These are phyloP conservation scores for Isoetes taiwanensis DNA, from an alignment of 75 land plant species.

Conservation along the genomic window DNA sequence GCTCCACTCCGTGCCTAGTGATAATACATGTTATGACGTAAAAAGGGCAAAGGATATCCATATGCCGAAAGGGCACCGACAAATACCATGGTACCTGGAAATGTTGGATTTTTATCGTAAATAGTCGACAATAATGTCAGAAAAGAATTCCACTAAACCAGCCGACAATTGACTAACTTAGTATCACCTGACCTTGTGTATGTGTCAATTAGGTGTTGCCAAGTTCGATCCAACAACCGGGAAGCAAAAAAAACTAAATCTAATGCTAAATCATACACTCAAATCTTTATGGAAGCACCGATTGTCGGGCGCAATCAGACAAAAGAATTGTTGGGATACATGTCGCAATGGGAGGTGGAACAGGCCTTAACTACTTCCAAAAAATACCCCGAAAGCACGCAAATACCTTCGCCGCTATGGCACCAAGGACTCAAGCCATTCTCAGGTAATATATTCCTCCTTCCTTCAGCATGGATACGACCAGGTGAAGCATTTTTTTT, in stretches of 20 bases:
- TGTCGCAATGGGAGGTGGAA: conserved; percentile 34
- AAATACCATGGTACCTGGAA: conserved; percentile 58
- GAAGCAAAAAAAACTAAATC: conserved; percentile 56
- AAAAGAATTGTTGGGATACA: conserved; percentile 20
- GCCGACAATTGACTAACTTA: neutral
- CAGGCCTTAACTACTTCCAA: conserved; percentile 27
- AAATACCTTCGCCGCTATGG: conserved; percentile 11
- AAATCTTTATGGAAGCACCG: conserved; percentile 21
- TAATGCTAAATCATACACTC: conserved; percentile 30
- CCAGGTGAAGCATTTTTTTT: conserved; percentile 19
- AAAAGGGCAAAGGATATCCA: conserved; percentile 75
- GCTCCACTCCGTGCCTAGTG: conserved; percentile 69
- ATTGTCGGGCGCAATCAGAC: conserved; percentile 23
- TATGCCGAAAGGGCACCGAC: conserved; percentile 71
- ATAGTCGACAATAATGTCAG: no score
- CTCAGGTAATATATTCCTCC: conserved; percentile 52
- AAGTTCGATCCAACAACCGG: conserved; percentile 73
- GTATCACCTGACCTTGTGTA: neutral
- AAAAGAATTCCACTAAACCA: no score
- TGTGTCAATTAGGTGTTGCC: conserved; percentile 39
- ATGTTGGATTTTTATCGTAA: no score
- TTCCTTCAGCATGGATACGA: conserved; percentile 50
- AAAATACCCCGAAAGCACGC: conserved; percentile 14
- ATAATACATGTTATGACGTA: conserved; percentile 77
- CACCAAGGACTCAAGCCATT: conserved; percentile 30